phyloP scores from a whole-genome alignment of 805 yeast species.

The Nakazawaea peltata region DNA sequence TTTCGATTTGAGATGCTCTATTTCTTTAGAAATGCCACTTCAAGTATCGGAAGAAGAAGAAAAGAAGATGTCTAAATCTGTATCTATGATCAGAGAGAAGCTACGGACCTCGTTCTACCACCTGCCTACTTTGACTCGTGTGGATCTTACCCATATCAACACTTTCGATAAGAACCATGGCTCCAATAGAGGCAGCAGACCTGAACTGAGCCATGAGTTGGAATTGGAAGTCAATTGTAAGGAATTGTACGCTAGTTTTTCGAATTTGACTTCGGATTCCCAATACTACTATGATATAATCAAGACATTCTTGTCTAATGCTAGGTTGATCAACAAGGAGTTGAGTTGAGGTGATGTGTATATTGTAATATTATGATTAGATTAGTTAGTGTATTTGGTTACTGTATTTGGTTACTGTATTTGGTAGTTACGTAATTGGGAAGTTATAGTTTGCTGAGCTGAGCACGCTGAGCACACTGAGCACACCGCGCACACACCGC shows the following conservation, averaged over 20 bases:
- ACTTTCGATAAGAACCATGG: slow-evolving; percentile 17
- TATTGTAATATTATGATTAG: neutral
- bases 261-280: slow-evolving; percentile 25
- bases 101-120: slow-evolving; percentile 69
- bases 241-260: slow-evolving; percentile 23
- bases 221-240: slow-evolving; percentile 26
- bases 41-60: slow-evolving; percentile 43
- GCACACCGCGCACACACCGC: too few relatives aligned
- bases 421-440: too few relatives aligned
- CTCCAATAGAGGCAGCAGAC: slow-evolving; percentile 5
- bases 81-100: slow-evolving; percentile 52
- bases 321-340: slow-evolving; percentile 18
- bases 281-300: slow-evolving; percentile 36
- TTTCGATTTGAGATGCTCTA: slow-evolving; percentile 69
- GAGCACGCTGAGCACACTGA: too few relatives aligned
- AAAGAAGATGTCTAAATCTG: slow-evolving; percentile 43
- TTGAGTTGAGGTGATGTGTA: neutral
- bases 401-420: too few relatives aligned
- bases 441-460: too few relatives aligned
- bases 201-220: slow-evolving; percentile 20
- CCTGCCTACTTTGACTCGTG: slow-evolving; percentile 61
- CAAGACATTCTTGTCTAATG: slow-evolving; percentile 37
- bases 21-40: slow-evolving; percentile 72
- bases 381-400: slow-evolving; percentile 26
- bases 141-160: slow-evolving; percentile 62